Base-by-base conservation (phyloP, 2,329 filamentous ascomycete genomes). In the Alternaria sp. region DNA sequence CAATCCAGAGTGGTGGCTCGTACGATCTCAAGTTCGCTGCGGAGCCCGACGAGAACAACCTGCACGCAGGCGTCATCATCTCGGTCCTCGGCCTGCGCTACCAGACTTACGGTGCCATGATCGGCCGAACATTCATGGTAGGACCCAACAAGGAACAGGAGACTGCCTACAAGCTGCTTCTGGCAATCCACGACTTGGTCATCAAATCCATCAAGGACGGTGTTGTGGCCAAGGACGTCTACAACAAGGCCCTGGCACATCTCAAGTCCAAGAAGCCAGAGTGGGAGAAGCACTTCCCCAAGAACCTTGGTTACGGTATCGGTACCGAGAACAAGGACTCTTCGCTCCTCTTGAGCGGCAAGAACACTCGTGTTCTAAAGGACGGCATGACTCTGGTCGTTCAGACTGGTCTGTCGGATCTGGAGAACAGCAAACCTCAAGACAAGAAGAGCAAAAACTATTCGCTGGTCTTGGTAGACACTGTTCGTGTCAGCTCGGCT, bases 101-200 rank as follows among this genome's bases (percentile, higher is more conserved):
- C 82, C 95, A 95, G 81, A 96, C 93, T 1, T 99, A 99, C 80
- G 94, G 92, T 76, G 97, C 94, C 3, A 88, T 93, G 62, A 93
- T 99, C 69, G 93, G 92, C 12, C 90, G 95, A 67, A 98, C 96
- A 8, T 99, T 97, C 79, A 86, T 99, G 63, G 94, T 99, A 48
- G 96, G 98, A 71, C 96, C 96, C 16, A 97, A 95, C 81, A 98
- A 97, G 80, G 89, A 92, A 0, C 95, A 99, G 77, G 95, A 98
- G 80, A 90, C 87, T 76, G 95, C 94, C 75, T 99, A 99, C 84
- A 96, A 94, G 73, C 87, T 97, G 16, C 85, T 99, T 5, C 84
- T 92, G 55, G 87, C 88, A 53, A 88, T 98, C 12, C 94, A 98
- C 79, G 93, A 93, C 68, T 82, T 92, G n/a, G 91, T 97, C 30